Evolutionary conservation across 1,284 basidiomycete species (phyloP), one percentile per base, ranked within the genome.

Genomic region (Stygiomarasmius scandens): DNA sequence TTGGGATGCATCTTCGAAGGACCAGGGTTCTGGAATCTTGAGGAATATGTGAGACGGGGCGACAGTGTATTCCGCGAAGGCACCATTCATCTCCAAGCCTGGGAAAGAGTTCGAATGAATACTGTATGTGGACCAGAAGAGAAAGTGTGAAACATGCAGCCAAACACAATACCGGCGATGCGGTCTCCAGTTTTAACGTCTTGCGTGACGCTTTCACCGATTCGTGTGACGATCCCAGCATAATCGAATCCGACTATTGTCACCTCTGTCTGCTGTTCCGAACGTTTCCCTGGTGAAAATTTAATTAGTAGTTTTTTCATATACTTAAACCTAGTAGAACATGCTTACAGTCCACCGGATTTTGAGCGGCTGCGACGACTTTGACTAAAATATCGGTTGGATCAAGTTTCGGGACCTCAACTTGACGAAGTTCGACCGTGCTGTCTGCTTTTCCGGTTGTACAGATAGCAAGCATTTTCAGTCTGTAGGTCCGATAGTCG

Each of bases 51-150:
- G 56, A 9, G 71, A 58, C 41, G 62, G 53, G 5, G 65, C 59
- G 16, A 69, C 55, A 38, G 68, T 49, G 53, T 74, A 75, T 60
- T 75, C 72, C 3, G 73, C 67, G 52, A 67, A 75, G 5, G 71
- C 63, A 43, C 74, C 72, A 41, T 41, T 41, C 38, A 41, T 19
- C 16, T 41, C 38, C 16, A 41, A 9, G 38, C 29, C 29, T 32
- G 12, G 5, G 29, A 32, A 12, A 6, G 12, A 23, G 23, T 22
- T 22, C 14, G 2, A 50, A 44, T 32, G 10, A 49, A 48, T 50
- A 50, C 52, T 54, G 14, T 47, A 50, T 41, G 19, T 32, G 12
- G 25, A 16, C 22, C n/a, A n/a, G n/a, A n/a, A 16, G 43, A 52
- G 25, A 32, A 36, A n/a, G 29, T 16, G 19, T 46, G 2, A 27